Percentiles rank a stretch among this genome's conserved stretches.
phyloP scores from a whole-genome alignment of 192 early-diverging fungal species.

The Mortierella antarctica region DNA sequence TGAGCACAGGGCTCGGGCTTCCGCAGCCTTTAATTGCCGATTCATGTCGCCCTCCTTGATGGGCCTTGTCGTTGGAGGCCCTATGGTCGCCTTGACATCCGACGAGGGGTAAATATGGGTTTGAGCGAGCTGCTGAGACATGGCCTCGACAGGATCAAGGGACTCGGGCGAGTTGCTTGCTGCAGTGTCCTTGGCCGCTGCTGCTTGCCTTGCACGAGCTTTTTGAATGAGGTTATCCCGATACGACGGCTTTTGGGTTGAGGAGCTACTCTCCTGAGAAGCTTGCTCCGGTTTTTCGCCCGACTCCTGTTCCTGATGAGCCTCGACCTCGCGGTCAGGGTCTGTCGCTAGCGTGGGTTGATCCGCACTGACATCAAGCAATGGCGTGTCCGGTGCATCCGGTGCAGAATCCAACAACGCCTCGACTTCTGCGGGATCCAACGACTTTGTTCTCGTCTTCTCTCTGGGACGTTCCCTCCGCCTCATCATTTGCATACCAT shows the following conservation, averaged over 20 bases:
- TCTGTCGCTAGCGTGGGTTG: neutral
- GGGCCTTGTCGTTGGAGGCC: conserved; percentile 13
- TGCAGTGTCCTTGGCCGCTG: conserved; percentile 13
- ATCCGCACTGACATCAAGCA: conserved; percentile 9
- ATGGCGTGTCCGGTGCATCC: conserved; percentile 4
- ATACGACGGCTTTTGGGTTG: no score
- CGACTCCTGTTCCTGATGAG: neutral
- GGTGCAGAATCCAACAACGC: conserved; percentile 21
- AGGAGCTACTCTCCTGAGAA: no score
- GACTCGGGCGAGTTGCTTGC: neutral
- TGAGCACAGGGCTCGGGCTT: conserved; percentile 29
- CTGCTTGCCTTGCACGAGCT: conserved; percentile 28
- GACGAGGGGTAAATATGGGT: conserved; percentile 9
- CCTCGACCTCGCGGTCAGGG: neutral
- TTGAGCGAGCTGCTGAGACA: conserved; percentile 33
- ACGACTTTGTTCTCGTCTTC: neutral
- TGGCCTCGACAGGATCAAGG: conserved; percentile 34
- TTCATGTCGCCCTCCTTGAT: conserved; percentile 26
- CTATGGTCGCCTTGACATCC: conserved; percentile 2
- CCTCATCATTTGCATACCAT: conserved; percentile 10
- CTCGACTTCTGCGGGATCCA: conserved; percentile 5
- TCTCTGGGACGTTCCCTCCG: neutral
- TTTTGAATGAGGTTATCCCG: neutral
- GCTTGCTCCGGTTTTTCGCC: neutral
- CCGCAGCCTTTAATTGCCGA: conserved; percentile 23